Percentiles rank a stretch among this genome's conserved stretches.
Conservation (phyloP, 164 flowering plant genomes). For the Nymphaea thermarum region DNA sequence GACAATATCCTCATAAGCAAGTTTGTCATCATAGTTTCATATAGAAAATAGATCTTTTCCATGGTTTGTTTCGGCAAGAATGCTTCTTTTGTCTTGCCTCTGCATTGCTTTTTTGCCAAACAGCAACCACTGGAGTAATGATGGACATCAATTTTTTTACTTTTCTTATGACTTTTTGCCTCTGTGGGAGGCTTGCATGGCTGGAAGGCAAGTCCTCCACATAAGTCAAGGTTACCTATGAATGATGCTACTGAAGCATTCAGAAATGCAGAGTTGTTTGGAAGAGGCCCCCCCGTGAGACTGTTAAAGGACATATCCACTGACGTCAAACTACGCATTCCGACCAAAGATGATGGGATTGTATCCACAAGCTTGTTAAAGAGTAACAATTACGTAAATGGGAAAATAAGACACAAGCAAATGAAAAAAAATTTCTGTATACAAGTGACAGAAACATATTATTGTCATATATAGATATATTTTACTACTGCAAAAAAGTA, state of each 20-base stretch:
- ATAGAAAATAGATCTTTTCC: background rate
- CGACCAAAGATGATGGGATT: conserved; percentile 9
- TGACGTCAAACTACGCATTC: conserved; percentile 8
- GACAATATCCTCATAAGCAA: conserved; percentile 1
- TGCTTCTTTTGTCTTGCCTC: background rate
- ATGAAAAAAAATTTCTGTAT: too few relatives aligned
- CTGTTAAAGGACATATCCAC: conserved; percentile 18
- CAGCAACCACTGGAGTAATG: background rate
- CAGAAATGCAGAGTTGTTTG: conserved; percentile 6
- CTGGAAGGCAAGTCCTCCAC: background rate
- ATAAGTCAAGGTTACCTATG: conserved; percentile 10
- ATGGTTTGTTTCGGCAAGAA: background rate
- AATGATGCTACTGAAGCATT: conserved; percentile 7
- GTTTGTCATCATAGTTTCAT: conserved; percentile 1
- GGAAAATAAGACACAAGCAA: too few relatives aligned
- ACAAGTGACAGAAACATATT: too few relatives aligned
- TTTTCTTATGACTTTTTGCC: background rate
- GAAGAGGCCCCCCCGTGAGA: conserved; percentile 21
- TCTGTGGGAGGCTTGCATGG: background rate
- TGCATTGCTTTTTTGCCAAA: background rate
- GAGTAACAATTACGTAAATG: background rate
- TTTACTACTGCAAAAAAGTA: too few relatives aligned
- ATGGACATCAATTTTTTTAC: background rate
- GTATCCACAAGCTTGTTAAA: conserved; percentile 13
- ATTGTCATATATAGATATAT: too few relatives aligned